A percentile compares a stretch with the other conserved stretches of the same genome.
Conservation (phyloP, 2,329 filamentous ascomycete genomes). For the Diplodia seriata region DNA sequence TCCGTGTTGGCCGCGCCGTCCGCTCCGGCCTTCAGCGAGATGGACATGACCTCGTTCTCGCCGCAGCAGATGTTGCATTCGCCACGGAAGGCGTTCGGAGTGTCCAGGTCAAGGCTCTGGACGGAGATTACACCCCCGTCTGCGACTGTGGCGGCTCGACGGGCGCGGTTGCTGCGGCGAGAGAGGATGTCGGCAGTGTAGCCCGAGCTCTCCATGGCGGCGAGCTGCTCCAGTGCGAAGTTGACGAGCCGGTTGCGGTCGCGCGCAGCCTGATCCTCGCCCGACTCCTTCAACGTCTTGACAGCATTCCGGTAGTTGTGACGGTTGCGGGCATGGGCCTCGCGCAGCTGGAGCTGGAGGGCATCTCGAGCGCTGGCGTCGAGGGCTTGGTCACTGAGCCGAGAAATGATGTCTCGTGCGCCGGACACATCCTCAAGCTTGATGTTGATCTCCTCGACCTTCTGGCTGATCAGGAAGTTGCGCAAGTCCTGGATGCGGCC, state of each 20-base stretch:
- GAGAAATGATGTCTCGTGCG: constrained; percentile 40
- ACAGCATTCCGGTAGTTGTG: constrained; percentile 37
- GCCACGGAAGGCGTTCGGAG: constrained; percentile 38
- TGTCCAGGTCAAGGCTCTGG: constrained; percentile 40
- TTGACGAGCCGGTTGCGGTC: constrained; percentile 43
- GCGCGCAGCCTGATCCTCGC: constrained; percentile 31
- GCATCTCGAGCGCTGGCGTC: constrained; percentile 34
- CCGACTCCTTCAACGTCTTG: constrained; percentile 35
- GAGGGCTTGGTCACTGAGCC: constrained; percentile 35
- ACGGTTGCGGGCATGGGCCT: constrained; percentile 43
- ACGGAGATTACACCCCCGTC: constrained; percentile 17
- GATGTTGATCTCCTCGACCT: constrained; percentile 40
- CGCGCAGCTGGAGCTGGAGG: constrained; percentile 40
- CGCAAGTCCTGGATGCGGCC: constrained; percentile 39
- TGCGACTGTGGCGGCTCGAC: constrained; percentile 38
- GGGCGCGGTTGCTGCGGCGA: constrained; percentile 44
- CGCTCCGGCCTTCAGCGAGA: constrained; percentile 42
- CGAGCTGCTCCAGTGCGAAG: constrained; percentile 40
- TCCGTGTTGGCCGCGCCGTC: constrained; percentile 42
- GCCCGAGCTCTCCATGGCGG: constrained; percentile 40
- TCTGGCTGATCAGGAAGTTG: constrained; percentile 40
- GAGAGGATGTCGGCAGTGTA: constrained; percentile 45
- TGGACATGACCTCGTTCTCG: constrained; percentile 45
- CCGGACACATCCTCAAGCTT: constrained; percentile 44
- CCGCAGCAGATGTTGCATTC: constrained; percentile 45